A percentile compares a stretch with the other conserved stretches of the same genome.
phyloP scores from a whole-genome alignment of 805 yeast species.

The Saccharomycopsis capsularis region DNA sequence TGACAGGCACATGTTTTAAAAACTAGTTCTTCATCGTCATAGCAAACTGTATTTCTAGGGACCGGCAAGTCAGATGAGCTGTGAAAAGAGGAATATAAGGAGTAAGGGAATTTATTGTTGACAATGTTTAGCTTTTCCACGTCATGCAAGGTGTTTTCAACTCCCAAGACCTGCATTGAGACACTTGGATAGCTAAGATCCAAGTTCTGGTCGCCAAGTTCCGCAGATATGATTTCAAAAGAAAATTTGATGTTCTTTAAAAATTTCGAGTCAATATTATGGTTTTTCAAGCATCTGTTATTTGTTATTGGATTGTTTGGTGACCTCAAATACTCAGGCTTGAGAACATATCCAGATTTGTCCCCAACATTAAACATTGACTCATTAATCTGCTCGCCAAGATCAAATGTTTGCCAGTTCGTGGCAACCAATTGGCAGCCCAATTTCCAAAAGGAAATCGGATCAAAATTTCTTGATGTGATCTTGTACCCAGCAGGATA shows the following conservation, averaged over 20 bases:
- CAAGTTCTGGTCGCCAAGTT: conserved; percentile 54
- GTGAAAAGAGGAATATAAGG: neutral
- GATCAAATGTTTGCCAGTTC: conserved; percentile 90
- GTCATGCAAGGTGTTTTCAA: neutral
- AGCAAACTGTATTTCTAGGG: too few species aligned
- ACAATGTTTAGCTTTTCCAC: neutral
- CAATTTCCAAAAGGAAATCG: conserved; percentile 69
- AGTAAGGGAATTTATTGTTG: neutral
- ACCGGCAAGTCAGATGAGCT: too few species aligned
- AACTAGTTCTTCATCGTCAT: conserved; percentile 23
- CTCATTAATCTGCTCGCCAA: conserved; percentile 82
- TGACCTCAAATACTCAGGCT: conserved; percentile 44
- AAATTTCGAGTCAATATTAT: conserved; percentile 2
- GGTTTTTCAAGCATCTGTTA: conserved; percentile 22
- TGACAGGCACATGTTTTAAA: conserved; percentile 58
- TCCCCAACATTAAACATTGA: conserved; percentile 53
- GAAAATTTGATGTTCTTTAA: conserved; percentile 23
- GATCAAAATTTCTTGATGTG: conserved; percentile 75
- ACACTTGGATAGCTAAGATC: conserved; percentile 7
- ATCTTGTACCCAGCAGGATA: conserved; percentile 80
- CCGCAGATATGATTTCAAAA: conserved; percentile 67
- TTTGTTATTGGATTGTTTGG: conserved; percentile 20
- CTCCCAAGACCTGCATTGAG: conserved; percentile 12
- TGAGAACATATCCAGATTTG: conserved; percentile 64
- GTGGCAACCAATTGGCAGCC: conserved; percentile 96